phyloP scores from a whole-genome alignment of 2,329 filamentous ascomycete genomes.

The Ophiosphaerella korrae region DNA sequence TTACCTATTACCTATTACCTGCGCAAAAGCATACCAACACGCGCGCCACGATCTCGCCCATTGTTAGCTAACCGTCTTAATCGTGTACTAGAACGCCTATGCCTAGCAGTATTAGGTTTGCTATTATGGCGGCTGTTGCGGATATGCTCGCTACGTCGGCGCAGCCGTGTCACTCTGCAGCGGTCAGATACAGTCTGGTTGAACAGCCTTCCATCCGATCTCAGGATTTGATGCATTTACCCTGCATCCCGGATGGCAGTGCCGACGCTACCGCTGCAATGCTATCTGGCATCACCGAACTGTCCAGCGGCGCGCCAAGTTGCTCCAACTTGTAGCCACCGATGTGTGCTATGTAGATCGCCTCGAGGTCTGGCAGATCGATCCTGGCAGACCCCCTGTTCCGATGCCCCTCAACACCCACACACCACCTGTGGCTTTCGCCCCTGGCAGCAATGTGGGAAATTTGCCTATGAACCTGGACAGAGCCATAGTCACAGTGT shows the following conservation, averaged over 20 bases:
- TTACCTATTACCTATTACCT: not conserved
- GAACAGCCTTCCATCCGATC: slow-evolving; percentile 17
- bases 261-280: slow-evolving; percentile 34
- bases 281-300: slow-evolving; percentile 35
- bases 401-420: slow-evolving; percentile 16
- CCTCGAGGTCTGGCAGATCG: slow-evolving; percentile 31
- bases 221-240: slow-evolving; percentile 19
- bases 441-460: slow-evolving; percentile 25
- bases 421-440: slow-evolving; percentile 23
- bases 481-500: slow-evolving; percentile 26
- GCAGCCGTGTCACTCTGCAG: slow-evolving; percentile 14
- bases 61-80: slow-evolving; percentile 16
- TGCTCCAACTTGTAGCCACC: slow-evolving; percentile 28
- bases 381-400: slow-evolving; percentile 29
- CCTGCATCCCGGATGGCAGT: slow-evolving; percentile 34
- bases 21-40: slow-evolving; percentile 9
- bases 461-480: slow-evolving; percentile 16
- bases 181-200: slow-evolving; percentile 16
- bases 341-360: slow-evolving; percentile 29
- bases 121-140: slow-evolving; percentile 13
- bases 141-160: slow-evolving; percentile 23
- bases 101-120: slow-evolving; percentile 16
- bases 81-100: slow-evolving; percentile 18
- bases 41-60: slow-evolving; percentile 27
- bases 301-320: slow-evolving; percentile 32